Evolutionary conservation across 2,329 filamentous ascomycete species (phyloP).

Genomic region (Ceratocystiopsis sp.): DNA sequence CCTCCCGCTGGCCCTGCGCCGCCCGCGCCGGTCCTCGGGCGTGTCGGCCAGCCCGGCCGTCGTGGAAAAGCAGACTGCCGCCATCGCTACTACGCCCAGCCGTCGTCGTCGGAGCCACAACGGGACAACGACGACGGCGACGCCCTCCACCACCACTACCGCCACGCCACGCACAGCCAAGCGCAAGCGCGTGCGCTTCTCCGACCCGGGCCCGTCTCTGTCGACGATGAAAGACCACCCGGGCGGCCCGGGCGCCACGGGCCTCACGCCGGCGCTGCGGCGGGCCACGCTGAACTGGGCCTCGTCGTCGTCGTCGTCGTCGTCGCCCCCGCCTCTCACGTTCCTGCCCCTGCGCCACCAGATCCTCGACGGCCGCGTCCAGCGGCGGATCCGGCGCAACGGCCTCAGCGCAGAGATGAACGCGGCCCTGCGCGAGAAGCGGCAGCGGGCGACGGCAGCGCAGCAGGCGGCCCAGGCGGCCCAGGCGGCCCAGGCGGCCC

Average conservation of each 20-base stretch:
- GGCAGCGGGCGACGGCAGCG: conserved; percentile 19
- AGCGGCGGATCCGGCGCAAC: conserved; percentile 38
- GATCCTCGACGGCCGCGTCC: conserved; percentile 37
- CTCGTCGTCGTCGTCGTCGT: conserved; percentile 22
- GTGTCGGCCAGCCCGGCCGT: conserved; percentile 3
- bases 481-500: too few relatives aligned
- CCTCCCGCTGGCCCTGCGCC: conserved; percentile 38
- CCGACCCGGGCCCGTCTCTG: conserved; percentile 29
- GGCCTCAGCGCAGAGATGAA: conserved; percentile 43
- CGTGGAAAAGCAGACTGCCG: not conserved
- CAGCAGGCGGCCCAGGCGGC: too few relatives aligned
- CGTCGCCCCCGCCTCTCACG: conserved; percentile 13
- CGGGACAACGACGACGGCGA: conserved; percentile 5
- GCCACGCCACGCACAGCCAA: conserved; percentile 8
- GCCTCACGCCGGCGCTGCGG: conserved; percentile 40
- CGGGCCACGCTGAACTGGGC: conserved; percentile 32
- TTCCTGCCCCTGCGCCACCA: conserved; percentile 33
- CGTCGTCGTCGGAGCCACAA: conserved; percentile 4
- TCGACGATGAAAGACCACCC: not conserved
- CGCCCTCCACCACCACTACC: conserved; percentile 6
- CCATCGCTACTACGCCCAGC: conserved; percentile 11
- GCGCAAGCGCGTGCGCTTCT: conserved; percentile 38
- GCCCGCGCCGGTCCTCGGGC: conserved; percentile 24
- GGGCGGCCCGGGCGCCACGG: conserved; percentile 21
- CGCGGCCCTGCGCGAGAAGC: conserved; percentile 29